Evolutionary conservation across 2,329 filamentous ascomycete species (phyloP).

Genomic region (Fusarium avenaceum): DNA sequence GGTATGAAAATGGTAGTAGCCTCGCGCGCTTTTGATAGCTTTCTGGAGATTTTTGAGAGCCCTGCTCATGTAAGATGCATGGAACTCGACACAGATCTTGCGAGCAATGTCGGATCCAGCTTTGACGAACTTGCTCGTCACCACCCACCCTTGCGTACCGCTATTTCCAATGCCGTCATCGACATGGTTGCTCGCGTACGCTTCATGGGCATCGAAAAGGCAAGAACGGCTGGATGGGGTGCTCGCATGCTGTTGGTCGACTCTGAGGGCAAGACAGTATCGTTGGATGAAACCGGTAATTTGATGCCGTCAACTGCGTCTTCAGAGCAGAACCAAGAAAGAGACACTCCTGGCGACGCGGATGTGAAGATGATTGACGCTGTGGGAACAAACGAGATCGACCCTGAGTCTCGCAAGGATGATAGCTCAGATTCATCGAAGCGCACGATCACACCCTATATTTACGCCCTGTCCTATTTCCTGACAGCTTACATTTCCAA

Average conservation of each 20-base stretch:
- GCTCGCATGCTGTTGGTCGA: conserved; percentile 80
- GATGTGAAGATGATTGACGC: conserved; percentile 78
- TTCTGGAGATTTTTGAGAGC: conserved; percentile 97
- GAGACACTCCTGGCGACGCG: conserved; percentile 53
- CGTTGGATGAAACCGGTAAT: conserved; percentile 66
- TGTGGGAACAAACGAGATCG: conserved; percentile 41
- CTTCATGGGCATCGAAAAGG: conserved; percentile 78
- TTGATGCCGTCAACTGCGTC: conserved; percentile 49
- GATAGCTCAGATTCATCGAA: conserved; percentile 45
- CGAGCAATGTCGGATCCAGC: conserved; percentile 80
- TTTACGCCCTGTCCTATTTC: conserved; percentile 83
- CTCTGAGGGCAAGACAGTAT: conserved; percentile 65
- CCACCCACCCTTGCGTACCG: conserved; percentile 84
- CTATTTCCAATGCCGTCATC: conserved; percentile 87
- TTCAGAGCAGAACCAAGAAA: conserved; percentile 58
- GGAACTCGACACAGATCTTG: conserved; percentile 77
- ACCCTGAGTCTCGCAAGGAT: conserved; percentile 31
- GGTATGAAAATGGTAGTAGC: conserved; percentile 90
- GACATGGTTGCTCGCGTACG: conserved; percentile 89
- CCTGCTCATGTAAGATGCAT: conserved; percentile 88
- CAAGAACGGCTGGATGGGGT: conserved; percentile 78
- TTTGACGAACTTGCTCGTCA: conserved; percentile 97
- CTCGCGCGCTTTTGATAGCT: conserved; percentile 85
- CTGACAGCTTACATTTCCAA: conserved; percentile 81
- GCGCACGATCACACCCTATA: conserved; percentile 72